Conservation (phyloP, 257 asterid genomes). For the Voacanga thouarsii region DNA sequence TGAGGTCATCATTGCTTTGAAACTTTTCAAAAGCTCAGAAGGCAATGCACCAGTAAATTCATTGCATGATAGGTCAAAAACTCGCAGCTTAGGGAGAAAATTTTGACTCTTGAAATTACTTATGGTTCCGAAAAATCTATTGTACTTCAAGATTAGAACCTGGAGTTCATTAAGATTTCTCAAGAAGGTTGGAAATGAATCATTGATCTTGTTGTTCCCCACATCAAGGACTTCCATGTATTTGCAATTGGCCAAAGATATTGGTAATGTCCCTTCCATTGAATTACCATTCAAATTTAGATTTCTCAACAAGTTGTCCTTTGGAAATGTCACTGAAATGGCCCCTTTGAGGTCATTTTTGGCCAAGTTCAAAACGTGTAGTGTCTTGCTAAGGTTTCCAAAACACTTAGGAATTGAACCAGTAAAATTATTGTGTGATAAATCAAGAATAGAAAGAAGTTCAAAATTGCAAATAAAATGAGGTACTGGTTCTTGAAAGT, state of each 20-base stretch:
- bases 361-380: neutral
- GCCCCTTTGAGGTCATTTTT: neutral
- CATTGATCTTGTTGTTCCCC: constrained; percentile 18
- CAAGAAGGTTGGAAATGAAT: neutral
- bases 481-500: too few species aligned
- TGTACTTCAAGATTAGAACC: constrained; percentile 9
- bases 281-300: neutral
- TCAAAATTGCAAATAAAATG: too few species aligned
- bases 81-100: neutral
- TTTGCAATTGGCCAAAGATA: constrained; percentile 30
- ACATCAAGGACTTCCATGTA: constrained; percentile 34
- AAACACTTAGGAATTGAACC: too few species aligned
- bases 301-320: neutral
- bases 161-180: neutral
- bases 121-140: constrained; percentile 10
- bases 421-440: too few species aligned
- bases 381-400: neutral
- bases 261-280: constrained; percentile 11
- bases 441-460: too few species aligned
- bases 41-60: constrained; percentile 2
- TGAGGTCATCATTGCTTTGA: neutral
- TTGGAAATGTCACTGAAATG: neutral
- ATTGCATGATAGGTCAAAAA: neutral
- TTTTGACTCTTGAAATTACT: neutral
- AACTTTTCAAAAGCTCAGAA: neutral